These are phyloP conservation scores for Mycena latifolia DNA, from an alignment of 768 basidiomycete genomes.

Conservation along the genomic window DNA sequence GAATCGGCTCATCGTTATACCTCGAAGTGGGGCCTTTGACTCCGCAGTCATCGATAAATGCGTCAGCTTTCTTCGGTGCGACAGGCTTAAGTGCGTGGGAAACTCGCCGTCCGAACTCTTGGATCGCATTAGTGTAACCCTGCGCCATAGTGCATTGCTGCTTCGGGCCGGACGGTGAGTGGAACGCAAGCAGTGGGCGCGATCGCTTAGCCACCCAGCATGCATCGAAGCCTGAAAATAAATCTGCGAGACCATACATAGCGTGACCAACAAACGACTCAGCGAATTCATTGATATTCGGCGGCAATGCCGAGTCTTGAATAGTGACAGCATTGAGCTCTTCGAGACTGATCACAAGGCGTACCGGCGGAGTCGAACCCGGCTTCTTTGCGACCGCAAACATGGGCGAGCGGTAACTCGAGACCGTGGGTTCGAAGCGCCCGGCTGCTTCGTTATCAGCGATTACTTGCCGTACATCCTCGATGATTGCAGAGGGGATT, in stretches of 20 bases:
- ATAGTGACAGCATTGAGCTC: constrained; percentile 47
- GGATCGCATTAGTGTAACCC: constrained; percentile 24
- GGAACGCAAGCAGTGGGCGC: constrained; percentile 21
- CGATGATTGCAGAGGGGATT: constrained; percentile 38
- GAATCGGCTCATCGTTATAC: constrained; percentile 40
- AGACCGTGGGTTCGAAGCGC: constrained; percentile 38
- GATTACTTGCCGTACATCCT: constrained; percentile 40
- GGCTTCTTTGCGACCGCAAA: constrained; percentile 45
- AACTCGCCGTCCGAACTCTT: constrained; percentile 10
- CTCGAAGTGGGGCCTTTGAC: constrained; percentile 39
- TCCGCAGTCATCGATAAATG: constrained; percentile 42
- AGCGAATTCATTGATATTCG: constrained; percentile 42
- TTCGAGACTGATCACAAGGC: constrained; percentile 47
- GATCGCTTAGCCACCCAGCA: constrained; percentile 39
- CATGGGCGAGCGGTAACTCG: constrained; percentile 40
- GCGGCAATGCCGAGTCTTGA: constrained; percentile 41
- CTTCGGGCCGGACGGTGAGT: constrained; percentile 24
- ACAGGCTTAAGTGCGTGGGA: constrained; percentile 12
- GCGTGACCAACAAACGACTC: constrained; percentile 28
- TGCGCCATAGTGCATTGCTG: constrained; percentile 29
- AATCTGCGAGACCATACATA: constrained; percentile 33
- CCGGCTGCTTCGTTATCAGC: constrained; percentile 33
- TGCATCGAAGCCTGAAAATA: no score
- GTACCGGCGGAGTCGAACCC: constrained; percentile 36
- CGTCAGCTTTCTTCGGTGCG: not conserved